Base-by-base conservation (phyloP, 2,329 filamentous ascomycete species). In the Talaromyces albobiverticillius region DNA sequence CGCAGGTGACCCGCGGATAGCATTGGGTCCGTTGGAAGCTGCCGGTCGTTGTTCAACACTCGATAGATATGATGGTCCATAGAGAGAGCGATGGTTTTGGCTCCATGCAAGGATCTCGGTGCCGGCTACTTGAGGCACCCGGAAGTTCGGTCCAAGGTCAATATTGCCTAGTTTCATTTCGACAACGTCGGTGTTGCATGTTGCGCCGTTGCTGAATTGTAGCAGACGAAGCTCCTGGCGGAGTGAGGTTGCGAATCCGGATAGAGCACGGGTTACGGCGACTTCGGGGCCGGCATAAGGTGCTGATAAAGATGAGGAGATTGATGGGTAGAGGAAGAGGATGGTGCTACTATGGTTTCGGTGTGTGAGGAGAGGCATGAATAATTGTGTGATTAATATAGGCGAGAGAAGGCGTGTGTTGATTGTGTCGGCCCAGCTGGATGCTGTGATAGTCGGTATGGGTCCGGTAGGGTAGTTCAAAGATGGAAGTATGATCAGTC, bases 111-210 rank as follows among this genome's bases (percentile, higher is more conserved):
- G 75, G 2, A 83, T 78, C 57, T 86, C 82, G 42, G 69, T 76
- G 54, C 70, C 72, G 13, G 76, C 68, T 25, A 69, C 60, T 64
- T 76, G 63, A 63, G 66, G 57, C 62, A 67, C 61, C 65, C 75
- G 67, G 71, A 70, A 71, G 16, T 79, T 71, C 86, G 85, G 79
- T 6, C 85, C 84, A 63, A 93, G 85, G 71, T 97, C 93, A 68
- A 99, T 90, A 20, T 90, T 92, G 55, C 94, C 94, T 1, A 97
- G 84, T 71, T 93, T 90, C 68, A 99, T 81, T 67, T 96, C 90
- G 1, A 88, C 88, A 18, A 96, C 88, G 36, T 87, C 83, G 51
- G 96, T 67, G 52, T 71, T 71, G 16, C 60, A 87, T 26, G 53
- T 13, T 0, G 45, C 18, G 34, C 53, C 56, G 36, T 55, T 55